Base-by-base conservation (phyloP, 2,329 filamentous ascomycete species). In the Apiospora phragmitis region DNA sequence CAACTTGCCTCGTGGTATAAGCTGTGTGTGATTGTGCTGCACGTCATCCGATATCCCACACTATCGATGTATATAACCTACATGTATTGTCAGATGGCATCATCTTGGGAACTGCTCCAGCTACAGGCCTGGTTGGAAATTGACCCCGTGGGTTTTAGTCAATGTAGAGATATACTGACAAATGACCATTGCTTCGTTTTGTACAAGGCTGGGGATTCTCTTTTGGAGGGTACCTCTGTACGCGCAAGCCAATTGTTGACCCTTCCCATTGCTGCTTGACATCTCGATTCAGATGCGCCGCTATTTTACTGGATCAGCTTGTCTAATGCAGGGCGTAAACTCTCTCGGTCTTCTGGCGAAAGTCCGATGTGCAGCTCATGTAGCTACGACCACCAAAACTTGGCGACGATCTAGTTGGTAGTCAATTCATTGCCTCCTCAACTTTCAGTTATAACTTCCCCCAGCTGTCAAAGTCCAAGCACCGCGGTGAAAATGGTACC, bases 401-500 rank as follows among this genome's bases (percentile, higher is more conserved):
- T 29, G 16, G 65, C 4, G 62, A 24, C 21, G 8, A 42, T 42
- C 1, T 42, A 12, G 4, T 7, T 42, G 4, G 38, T 4, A 68
- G 62, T 21, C n/a, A 24, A 59, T 4, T 21, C 14, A 9, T 5
- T 21, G 29, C 29, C 14, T 29, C 29, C 29, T 65, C 16, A 42
- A 29, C 12, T 45, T 49, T 51, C 32, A 41, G 45, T 35, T 21
- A 49, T 9, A 14, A n/a, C 66, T 12, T 35, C 29, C 16, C 16
- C 8, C 21, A 21, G 16, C 16, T 12, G 32, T 35, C 18, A 4
- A 62, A 12, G 9, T 12, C 9, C 32, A 62, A n/a, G 8, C 38
- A 62, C 9, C 21, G 5, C 6, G 6, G 65, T 16, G 41, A 47
- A n/a, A n/a, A 69, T 71, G 70, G 43, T 68, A 16, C 67, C 71